These are phyloP conservation scores for Fragaria vesca DNA, from an alignment of 306 rosid species.

Conservation along the genomic window DNA sequence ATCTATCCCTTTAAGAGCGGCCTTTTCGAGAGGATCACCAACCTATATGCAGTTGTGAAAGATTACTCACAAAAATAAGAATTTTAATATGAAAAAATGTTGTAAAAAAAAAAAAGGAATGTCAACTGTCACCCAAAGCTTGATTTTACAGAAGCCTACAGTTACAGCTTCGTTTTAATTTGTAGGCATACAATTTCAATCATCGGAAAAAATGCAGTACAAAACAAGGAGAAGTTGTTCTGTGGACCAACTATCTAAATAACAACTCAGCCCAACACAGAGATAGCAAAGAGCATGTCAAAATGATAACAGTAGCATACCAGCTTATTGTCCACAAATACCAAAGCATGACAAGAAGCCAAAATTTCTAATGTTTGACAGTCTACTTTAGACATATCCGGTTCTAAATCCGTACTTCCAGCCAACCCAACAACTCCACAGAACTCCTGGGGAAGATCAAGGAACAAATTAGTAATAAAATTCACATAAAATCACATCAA, in stretches of 20 bases:
- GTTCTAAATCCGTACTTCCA: conserved; percentile 58
- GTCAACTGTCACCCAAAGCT: neutral
- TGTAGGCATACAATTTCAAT: neutral
- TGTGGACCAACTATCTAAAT: neutral
- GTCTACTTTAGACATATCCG: conserved; percentile 68
- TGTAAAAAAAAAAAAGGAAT: neutral
- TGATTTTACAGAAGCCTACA: neutral
- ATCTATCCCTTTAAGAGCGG: conserved; percentile 93
- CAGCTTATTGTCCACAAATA: conserved; percentile 96
- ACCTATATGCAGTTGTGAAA: conserved; percentile 53
- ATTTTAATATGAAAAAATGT: neutral
- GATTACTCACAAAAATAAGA: conserved; percentile 4
- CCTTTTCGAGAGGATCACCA: conserved; percentile 99
- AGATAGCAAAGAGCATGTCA: neutral
- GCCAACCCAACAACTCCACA: conserved; percentile 80
- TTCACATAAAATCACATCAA: conserved; percentile 15
- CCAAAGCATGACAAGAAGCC: conserved; percentile 98
- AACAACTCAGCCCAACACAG: neutral
- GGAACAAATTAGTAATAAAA: conserved; percentile 12
- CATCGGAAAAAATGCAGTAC: neutral
- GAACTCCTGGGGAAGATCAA: conserved; percentile 64
- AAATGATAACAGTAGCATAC: conserved; percentile 40
- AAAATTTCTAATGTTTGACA: conserved; percentile 76
- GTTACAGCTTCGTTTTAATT: neutral
- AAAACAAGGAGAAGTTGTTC: neutral